Evolutionary conservation across 139 green algal species (phyloP), one percentile per base, ranked within the genome.

Genomic region (Medakamo hakoo): DNA sequence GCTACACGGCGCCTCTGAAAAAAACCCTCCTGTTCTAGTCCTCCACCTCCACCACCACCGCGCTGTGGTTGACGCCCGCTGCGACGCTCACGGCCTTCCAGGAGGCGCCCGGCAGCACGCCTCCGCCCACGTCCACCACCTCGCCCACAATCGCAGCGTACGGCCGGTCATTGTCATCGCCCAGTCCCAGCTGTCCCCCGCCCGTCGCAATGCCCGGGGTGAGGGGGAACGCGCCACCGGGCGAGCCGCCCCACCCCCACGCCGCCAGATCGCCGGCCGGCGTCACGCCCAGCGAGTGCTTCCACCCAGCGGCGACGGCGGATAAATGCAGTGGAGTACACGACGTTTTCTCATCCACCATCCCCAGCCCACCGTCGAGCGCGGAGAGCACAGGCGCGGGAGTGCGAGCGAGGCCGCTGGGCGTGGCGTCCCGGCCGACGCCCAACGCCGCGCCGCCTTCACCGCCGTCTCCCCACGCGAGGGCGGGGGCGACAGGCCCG

Each of bases 281-380:
- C 5, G 82, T 92, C 25, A 92, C 65, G 1, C 75, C 83, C 74
- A 86, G 78, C 48, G 57, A 80, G 74, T 94, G 84, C 62, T 86
- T 63, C 16, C 66, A 77, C 4, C 84, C 86, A 24, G 79, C 78
- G 1, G 84, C 77, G 27, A 92, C n/a, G n/a, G n/a, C n/a, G n/a
- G n/a, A n/a, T n/a, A n/a, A n/a, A n/a, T n/a, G n/a, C n/a, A n/a
- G n/a, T n/a, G n/a, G n/a, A n/a, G n/a, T n/a, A n/a, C n/a, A n/a
- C n/a, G n/a, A n/a, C n/a, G n/a, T n/a, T n/a, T n/a, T n/a, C n/a
- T n/a, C n/a, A n/a, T n/a, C n/a, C n/a, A n/a, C n/a, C n/a, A n/a
- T n/a, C n/a, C n/a, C n/a, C n/a, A n/a, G n/a, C n/a, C n/a, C n/a
- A n/a, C n/a, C n/a, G n/a, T n/a, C n/a, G n/a, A n/a, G n/a, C n/a